Evolutionary conservation across 1,284 basidiomycete species (phyloP), one percentile per base, ranked within the genome.

Genomic region (Ganoderma lucidum): DNA sequence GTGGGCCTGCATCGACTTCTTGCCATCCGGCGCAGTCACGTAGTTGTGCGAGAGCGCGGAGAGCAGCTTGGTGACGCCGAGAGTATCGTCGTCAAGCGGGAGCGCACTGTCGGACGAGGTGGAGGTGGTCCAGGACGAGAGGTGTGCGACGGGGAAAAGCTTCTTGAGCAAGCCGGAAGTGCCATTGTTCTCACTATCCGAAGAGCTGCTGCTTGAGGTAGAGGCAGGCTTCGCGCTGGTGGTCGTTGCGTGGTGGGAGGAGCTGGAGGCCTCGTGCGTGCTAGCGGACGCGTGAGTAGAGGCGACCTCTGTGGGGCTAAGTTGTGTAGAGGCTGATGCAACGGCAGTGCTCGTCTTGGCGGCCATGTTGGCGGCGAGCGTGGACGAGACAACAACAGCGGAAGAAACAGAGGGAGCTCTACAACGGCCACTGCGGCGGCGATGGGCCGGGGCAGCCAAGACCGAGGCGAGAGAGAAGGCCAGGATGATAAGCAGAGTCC

Each of bases 1-100:
- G 69, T 85, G 75, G 4, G 91, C 80, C 68, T 87, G 86, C 41
- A 92, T 84, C 8, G 84, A 78, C 63, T 73, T 68, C 79, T 83
- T 84, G 74, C 86, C 85, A 65, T 87, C 85, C 39, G 84, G 85
- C 2, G 84, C 85, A 48, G 75, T 67, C 62, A 81, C 79, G 75
- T 84, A 86, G 63, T 77, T 77, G 75, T 85, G 84, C 9, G 82
- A 67, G 19, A 87, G 78, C 12, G 71, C 75, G 0, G 65, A 73
- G 59, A 86, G 69, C 17, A 81, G 71, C 32, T 83, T 80, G 23
- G 75, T 80, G n/a, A 83, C 83, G 15, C 81, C 75, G 76, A 88
- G 80, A 5, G 86, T 86, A 37, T 66, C 60, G 71, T 87, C 86
- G 32, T 80, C 78, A 71, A 88, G 80, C 2, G 83, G 75, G 32